Evolutionary conservation across 1,284 basidiomycete species (phyloP).

Genomic region (Cryptococcus floricola): DNA sequence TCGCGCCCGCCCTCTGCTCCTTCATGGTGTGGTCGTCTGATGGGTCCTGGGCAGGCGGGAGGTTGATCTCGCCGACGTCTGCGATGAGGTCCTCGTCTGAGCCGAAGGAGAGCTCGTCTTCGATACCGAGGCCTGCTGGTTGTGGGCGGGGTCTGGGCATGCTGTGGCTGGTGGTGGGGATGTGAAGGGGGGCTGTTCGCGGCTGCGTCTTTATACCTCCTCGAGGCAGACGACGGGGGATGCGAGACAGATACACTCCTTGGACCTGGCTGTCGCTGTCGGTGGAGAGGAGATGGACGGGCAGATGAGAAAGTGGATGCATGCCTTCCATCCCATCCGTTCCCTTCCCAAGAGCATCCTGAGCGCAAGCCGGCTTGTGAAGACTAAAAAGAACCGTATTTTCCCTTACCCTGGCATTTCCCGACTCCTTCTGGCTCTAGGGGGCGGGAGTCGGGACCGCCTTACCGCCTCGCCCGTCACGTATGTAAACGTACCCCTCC

Average conservation of each 20-base stretch:
- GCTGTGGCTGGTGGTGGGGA: not conserved
- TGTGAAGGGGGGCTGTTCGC: not conserved
- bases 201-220: not conserved
- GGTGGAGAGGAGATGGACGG: not conserved
- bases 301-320: not conserved
- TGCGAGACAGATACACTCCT: not conserved
- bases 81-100: constrained; percentile 40
- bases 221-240: not conserved
- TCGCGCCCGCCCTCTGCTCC: not conserved
- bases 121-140: constrained; percentile 30
- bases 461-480: no score
- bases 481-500: no score
- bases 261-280: not conserved
- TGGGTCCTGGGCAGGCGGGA: not conserved
- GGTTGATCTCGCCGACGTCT: constrained; percentile 28
- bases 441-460: no score
- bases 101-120: constrained; percentile 40
- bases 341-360: no score
- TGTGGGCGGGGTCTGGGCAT: constrained; percentile 6
- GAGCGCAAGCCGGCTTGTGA: no score
- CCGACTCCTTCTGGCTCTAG: no score
- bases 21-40: not conserved
- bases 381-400: no score
- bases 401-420: no score
- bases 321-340: no score